phyloP scores from a whole-genome alignment of 2,329 filamentous ascomycete species.

The Hymenoscyphus albidus region DNA sequence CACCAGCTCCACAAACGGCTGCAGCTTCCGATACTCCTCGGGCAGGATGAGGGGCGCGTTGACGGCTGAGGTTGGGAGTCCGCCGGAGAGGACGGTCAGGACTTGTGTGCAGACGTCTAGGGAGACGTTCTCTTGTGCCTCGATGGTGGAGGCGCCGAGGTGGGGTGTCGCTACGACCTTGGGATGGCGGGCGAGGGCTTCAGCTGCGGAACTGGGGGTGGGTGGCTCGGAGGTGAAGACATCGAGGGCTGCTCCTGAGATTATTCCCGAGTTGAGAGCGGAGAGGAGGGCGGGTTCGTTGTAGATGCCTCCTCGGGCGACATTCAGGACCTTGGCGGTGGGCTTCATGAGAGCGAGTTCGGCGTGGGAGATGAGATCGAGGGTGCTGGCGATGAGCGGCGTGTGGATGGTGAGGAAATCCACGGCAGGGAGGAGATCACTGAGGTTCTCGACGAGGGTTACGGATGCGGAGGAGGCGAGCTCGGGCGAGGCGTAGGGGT shows the following conservation, averaged over 20 bases:
- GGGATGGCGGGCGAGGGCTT: conserved; percentile 61
- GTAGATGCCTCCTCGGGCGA: conserved; percentile 75
- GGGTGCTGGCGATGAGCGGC: conserved; percentile 71
- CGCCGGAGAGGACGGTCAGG: conserved; percentile 66
- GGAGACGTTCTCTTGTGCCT: conserved; percentile 81
- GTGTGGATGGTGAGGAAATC: conserved; percentile 83
- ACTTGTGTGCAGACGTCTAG: conserved; percentile 81
- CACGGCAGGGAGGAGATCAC: conserved; percentile 58
- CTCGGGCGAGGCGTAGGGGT: conserved; percentile 73
- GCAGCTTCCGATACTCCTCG: conserved; percentile 73
- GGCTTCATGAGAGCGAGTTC: conserved; percentile 70
- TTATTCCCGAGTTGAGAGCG: conserved; percentile 65
- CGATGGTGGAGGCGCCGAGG: conserved; percentile 72
- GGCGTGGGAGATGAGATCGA: conserved; percentile 64
- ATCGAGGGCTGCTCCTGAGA: conserved; percentile 74
- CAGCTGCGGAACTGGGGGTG: conserved; percentile 53
- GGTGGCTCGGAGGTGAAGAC: conserved; percentile 77
- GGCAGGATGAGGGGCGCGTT: conserved; percentile 79
- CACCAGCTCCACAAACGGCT: conserved; percentile 71
- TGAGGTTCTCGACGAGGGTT: conserved; percentile 53
- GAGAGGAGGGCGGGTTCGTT: conserved; percentile 70
- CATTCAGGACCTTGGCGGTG: conserved; percentile 71
- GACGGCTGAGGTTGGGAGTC: conserved; percentile 71
- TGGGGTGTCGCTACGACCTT: conserved; percentile 76
- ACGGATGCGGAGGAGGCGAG: conserved; percentile 67